phyloP scores from a whole-genome alignment of 768 basidiomycete species.

The Bullera alba region DNA sequence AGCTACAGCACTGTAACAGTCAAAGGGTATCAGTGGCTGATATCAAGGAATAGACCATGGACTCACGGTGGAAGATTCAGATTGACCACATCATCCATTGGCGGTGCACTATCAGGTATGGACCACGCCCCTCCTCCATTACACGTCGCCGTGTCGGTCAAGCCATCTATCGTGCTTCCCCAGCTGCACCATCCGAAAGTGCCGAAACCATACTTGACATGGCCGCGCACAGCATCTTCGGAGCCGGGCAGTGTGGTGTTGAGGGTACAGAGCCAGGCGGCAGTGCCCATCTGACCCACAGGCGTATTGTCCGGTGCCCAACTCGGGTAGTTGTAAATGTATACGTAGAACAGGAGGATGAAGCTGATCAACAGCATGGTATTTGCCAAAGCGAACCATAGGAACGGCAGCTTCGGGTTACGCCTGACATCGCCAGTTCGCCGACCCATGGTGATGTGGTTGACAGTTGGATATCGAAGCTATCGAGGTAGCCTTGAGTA shows the following conservation, averaged over 20 bases:
- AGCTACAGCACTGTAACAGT: background rate
- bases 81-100: background rate
- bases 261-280: background rate
- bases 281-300: background rate
- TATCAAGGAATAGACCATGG: too few relatives aligned
- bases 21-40: too few relatives aligned
- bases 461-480: too few relatives aligned
- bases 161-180: background rate
- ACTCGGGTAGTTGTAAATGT: background rate
- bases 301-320: background rate
- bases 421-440: too few relatives aligned
- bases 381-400: background rate
- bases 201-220: conserved; percentile 9
- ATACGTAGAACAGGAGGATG: background rate
- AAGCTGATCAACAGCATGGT: background rate
- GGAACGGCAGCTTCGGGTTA: background rate
- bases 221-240: background rate
- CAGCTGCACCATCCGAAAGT: conserved; percentile 18
- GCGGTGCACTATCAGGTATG: background rate
- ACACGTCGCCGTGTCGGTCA: background rate
- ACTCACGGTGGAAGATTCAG: background rate
- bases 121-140: background rate
- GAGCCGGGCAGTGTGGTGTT: background rate
- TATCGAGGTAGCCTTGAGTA: too few relatives aligned
- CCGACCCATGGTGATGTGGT: too few relatives aligned